Evolutionary conservation across 2,329 filamentous ascomycete species (phyloP).

Genomic region (Venturia pyrina): DNA sequence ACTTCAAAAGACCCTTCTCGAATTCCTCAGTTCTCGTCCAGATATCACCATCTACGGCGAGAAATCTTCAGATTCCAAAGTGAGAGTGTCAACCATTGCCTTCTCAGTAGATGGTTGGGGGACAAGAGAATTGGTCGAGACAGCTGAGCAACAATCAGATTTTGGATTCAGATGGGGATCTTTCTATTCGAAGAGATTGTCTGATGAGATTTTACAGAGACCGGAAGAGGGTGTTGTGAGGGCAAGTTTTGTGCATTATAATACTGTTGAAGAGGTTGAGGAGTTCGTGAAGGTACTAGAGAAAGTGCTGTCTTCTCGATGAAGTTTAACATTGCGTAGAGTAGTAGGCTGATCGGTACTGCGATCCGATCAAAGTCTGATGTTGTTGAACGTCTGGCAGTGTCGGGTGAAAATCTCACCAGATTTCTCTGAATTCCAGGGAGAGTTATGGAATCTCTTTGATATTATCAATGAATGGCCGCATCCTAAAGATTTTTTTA

Average conservation of each 20-base stretch:
- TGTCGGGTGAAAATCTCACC: too few relatives aligned
- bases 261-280: constrained; percentile 10
- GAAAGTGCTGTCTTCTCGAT: background rate
- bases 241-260: constrained; percentile 49
- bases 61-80: constrained; percentile 33
- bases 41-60: constrained; percentile 52
- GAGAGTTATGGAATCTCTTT: too few relatives aligned
- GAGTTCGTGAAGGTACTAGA: constrained; percentile 8
- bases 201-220: constrained; percentile 48
- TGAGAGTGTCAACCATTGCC: constrained; percentile 56
- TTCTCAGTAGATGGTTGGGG: constrained; percentile 50
- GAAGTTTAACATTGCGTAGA: background rate
- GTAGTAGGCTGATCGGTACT: too few relatives aligned
- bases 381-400: too few relatives aligned
- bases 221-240: constrained; percentile 54
- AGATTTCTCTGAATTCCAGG: too few relatives aligned
- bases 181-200: constrained; percentile 58
- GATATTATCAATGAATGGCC: too few relatives aligned
- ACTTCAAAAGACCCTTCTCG: constrained; percentile 49
- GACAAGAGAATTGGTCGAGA: constrained; percentile 49
- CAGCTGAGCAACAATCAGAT: constrained; percentile 47
- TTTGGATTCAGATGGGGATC: constrained; percentile 58
- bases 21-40: constrained; percentile 41
- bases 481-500: too few relatives aligned
- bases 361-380: too few relatives aligned